Conservation (phyloP, 1,284 basidiomycete species). For the Ganoderma resinaceum region DNA sequence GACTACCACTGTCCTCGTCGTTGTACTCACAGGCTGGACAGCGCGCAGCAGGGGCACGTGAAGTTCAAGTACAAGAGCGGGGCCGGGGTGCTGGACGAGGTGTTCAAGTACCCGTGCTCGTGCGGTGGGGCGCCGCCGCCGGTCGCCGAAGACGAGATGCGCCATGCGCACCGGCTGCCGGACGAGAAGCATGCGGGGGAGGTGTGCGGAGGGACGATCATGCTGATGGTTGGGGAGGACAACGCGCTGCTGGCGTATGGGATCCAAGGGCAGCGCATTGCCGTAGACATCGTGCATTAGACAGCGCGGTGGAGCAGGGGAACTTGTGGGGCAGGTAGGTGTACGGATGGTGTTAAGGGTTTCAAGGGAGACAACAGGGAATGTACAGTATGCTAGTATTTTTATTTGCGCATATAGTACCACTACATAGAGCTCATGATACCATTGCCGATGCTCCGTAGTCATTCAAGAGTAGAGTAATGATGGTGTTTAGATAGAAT, state of each 20-base stretch:
- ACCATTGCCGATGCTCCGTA: not conserved
- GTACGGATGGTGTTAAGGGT: not conserved
- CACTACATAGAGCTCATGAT: not conserved
- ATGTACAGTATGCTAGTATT: not conserved
- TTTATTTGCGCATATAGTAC: not conserved
- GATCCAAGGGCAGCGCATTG: conserved; percentile 20
- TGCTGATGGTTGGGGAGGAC: conserved; percentile 19
- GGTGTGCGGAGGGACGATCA: conserved; percentile 18
- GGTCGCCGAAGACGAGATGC: not conserved
- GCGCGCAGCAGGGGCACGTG: not conserved
- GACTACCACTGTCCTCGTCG: not conserved
- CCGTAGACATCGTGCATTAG: conserved; percentile 18
- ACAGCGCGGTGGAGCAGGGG: not conserved
- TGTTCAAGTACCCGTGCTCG: conserved; percentile 23
- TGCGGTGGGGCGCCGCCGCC: conserved; percentile 11
- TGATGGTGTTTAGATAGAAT: not conserved
- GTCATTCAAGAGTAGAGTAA: not conserved
- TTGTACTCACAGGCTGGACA: conserved; percentile 4
- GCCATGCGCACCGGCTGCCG: not conserved
- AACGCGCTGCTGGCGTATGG: conserved; percentile 10
- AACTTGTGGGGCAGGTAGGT: not conserved
- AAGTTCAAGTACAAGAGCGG: conserved; percentile 9
- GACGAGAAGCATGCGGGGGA: conserved; percentile 11
- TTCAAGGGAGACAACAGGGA: not conserved
- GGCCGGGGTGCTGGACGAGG: conserved; percentile 4